These are phyloP conservation scores for Spiromastix sp. DNA, from an alignment of 2,329 filamentous ascomycete genomes.

Conservation along the genomic window DNA sequence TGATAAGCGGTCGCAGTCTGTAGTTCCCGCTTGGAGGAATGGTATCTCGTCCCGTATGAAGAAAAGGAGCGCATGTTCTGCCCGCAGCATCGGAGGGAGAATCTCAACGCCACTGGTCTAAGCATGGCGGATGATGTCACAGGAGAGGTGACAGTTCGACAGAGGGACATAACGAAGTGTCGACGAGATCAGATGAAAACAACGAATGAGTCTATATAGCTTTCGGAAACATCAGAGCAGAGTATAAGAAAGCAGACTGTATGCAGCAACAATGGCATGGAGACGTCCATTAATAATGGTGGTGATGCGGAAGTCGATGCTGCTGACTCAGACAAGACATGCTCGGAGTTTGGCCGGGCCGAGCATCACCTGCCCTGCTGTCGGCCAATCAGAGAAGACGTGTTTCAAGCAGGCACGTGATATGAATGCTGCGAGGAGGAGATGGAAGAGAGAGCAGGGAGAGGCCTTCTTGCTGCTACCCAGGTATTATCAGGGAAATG, in stretches of 20 bases:
- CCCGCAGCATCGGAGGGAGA: slow-evolving; percentile 28
- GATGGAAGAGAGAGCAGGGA: too few species aligned
- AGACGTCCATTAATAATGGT: too few species aligned
- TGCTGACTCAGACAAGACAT: too few species aligned
- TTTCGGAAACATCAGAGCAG: slow-evolving; percentile 6
- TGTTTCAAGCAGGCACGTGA: too few species aligned
- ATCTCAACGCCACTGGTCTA: slow-evolving; percentile 27
- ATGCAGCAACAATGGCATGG: too few species aligned
- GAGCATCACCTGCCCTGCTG: slow-evolving; percentile 11
- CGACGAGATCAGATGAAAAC: not conserved
- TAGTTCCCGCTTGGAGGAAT: slow-evolving; percentile 49
- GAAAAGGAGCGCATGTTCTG: slow-evolving; percentile 38
- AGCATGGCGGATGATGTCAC: slow-evolving; percentile 39
- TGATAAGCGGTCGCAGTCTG: slow-evolving; percentile 57
- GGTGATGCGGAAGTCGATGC: too few species aligned
- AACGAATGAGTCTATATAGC: not conserved
- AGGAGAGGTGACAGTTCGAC: slow-evolving; percentile 24
- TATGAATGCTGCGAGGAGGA: too few species aligned
- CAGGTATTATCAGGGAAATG: too few species aligned
- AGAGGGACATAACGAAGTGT: slow-evolving; percentile 28
- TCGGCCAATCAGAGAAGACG: slow-evolving; percentile 26
- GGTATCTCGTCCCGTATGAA: slow-evolving; percentile 30
- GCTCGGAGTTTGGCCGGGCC: not conserved
- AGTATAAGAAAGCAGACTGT: too few species aligned
- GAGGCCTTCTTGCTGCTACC: too few species aligned